A percentile compares a stretch with the other conserved stretches of the same genome.
phyloP scores from a whole-genome alignment of 306 rosid species.

The Cucurbita ficifolia region DNA sequence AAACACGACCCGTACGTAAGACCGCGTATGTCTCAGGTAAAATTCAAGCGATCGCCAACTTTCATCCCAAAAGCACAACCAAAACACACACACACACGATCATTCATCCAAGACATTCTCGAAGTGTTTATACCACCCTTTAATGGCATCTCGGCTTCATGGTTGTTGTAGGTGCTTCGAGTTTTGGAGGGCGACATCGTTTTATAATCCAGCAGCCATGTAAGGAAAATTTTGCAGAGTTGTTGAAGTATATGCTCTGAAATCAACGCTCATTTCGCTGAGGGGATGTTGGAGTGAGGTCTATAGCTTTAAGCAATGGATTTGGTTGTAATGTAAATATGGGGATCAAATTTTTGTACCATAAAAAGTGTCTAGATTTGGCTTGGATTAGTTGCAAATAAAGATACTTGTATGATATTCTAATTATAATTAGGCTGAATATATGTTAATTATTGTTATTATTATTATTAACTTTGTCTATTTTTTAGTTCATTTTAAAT shows the following conservation, averaged over 20 bases:
- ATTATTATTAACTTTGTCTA: no score
- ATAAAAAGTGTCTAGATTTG: background rate
- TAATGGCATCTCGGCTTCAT: background rate
- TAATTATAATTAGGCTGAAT: background rate
- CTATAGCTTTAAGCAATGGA: background rate
- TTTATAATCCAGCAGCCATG: constrained; percentile 17
- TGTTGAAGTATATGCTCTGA: background rate
- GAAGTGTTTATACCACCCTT: background rate
- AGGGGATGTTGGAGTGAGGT: background rate
- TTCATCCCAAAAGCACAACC: background rate
- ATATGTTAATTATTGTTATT: background rate
- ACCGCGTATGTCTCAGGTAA: constrained; percentile 94
- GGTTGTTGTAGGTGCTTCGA: constrained; percentile 52
- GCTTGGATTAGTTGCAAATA: background rate
- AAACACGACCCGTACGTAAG: constrained; percentile 49
- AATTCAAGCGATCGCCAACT: background rate
- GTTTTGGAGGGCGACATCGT: constrained; percentile 72
- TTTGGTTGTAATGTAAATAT: constrained; percentile 1
- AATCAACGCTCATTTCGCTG: background rate
- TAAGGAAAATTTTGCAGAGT: background rate
- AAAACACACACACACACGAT: background rate
- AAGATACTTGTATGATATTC: background rate
- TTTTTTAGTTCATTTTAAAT: no score
- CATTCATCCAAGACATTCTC: background rate
- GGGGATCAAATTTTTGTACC: background rate